Conservation (phyloP, 2,329 filamentous ascomycete species). For the Botrytis cinerea region DNA sequence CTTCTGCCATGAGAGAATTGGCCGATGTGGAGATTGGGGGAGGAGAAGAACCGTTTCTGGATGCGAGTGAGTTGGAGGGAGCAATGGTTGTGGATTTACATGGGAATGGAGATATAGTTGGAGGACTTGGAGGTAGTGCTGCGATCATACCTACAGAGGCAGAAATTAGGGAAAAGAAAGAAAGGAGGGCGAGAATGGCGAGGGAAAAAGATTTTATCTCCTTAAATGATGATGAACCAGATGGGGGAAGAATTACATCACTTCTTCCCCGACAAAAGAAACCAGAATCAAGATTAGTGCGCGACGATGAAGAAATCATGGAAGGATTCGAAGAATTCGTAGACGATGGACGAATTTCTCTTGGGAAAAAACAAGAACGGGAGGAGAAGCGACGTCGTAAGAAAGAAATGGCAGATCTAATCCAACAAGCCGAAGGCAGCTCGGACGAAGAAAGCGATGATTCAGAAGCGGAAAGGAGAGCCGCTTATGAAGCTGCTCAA, state of each 20-base stretch:
- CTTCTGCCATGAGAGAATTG: conserved; percentile 72
- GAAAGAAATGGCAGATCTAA: conserved; percentile 79
- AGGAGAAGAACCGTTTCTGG: conserved; percentile 51
- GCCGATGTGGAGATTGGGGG: conserved; percentile 48
- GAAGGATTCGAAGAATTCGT: conserved; percentile 94
- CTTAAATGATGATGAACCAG: conserved; percentile 59
- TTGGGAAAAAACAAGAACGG: conserved; percentile 77
- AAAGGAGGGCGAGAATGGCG: conserved; percentile 78
- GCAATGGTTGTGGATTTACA: conserved; percentile 61
- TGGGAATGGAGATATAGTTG: conserved; percentile 25
- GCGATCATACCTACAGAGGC: conserved; percentile 72
- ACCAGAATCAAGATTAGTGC: conserved; percentile 71
- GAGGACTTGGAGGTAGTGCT: conserved; percentile 45
- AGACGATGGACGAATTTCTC: conserved; percentile 76
- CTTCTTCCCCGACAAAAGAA: conserved; percentile 60
- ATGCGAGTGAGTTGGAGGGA: conserved; percentile 62
- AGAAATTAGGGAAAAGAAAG: conserved; percentile 89
- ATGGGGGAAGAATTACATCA: conserved; percentile 37
- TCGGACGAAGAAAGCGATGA: conserved; percentile 67
- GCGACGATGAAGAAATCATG: conserved; percentile 87
- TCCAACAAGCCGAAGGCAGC: conserved; percentile 69
- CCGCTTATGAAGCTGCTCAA: conserved; percentile 85
- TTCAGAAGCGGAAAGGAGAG: conserved; percentile 68
- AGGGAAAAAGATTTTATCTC: conserved; percentile 70
- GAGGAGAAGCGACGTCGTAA: conserved; percentile 67